These are phyloP conservation scores for Sugiyamaella pinicola DNA, from an alignment of 1,139 yeast species.

Conservation along the genomic window DNA sequence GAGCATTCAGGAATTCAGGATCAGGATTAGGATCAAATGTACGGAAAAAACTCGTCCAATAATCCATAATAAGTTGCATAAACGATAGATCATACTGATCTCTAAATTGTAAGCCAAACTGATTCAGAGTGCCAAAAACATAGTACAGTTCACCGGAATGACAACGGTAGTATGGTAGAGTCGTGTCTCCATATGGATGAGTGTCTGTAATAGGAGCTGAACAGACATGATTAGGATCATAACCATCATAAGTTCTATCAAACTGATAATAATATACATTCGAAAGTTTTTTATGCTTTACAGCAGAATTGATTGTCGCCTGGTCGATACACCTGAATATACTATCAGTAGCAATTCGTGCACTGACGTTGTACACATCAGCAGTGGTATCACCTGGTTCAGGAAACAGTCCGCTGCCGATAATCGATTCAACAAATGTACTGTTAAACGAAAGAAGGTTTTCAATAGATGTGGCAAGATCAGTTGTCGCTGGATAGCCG, in stretches of 20 bases:
- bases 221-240: slow-evolving; percentile 14
- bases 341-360: slow-evolving; percentile 11
- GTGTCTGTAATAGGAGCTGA: slow-evolving; percentile 6
- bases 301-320: slow-evolving; percentile 13
- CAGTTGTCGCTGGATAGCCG: slow-evolving; percentile 9
- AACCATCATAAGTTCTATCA: slow-evolving; percentile 14
- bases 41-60: slow-evolving; percentile 12
- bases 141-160: slow-evolving; percentile 13
- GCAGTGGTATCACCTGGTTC: slow-evolving; percentile 8
- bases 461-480: background rate
- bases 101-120: slow-evolving; percentile 11
- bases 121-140: slow-evolving; percentile 13
- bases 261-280: slow-evolving; percentile 12
- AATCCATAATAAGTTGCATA: slow-evolving; percentile 9
- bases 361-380: slow-evolving; percentile 11
- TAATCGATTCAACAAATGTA: background rate
- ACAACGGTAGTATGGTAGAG: slow-evolving; percentile 9
- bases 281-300: background rate
- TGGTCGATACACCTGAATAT: slow-evolving; percentile 15
- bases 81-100: slow-evolving; percentile 11
- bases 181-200: slow-evolving; percentile 15
- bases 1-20: slow-evolving; percentile 3
- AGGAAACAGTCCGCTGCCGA: slow-evolving; percentile 9
- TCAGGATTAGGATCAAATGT: slow-evolving; percentile 11
- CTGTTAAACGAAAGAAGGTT: slow-evolving; percentile 6